Percentiles rank a stretch among this genome's conserved stretches.
Evolutionary conservation across 768 basidiomycete genomes (phyloP).

Genomic region (Hydnomerulius pinastri): DNA sequence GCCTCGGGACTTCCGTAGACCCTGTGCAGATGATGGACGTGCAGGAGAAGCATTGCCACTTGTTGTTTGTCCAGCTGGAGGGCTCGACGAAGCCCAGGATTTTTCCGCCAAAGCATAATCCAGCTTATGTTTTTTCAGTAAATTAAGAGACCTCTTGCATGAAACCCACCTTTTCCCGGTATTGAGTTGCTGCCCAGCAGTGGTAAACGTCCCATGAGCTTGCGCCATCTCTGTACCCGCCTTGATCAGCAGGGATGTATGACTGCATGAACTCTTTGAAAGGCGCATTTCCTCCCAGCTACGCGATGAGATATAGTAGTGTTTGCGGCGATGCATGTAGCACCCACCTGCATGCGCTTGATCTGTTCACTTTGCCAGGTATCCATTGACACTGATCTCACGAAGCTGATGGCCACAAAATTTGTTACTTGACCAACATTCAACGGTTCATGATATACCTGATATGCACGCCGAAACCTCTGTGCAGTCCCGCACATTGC

Average conservation of each 20-base stretch:
- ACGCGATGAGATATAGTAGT: slow-evolving; percentile 13
- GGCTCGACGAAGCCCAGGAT: slow-evolving; percentile 76
- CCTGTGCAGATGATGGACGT: slow-evolving; percentile 74
- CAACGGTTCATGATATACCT: slow-evolving; percentile 44
- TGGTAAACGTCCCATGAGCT: slow-evolving; percentile 81
- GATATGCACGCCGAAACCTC: slow-evolving; percentile 94
- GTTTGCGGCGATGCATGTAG: slow-evolving; percentile 4
- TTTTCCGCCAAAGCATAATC: slow-evolving; percentile 74
- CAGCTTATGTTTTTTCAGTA: slow-evolving; percentile 54
- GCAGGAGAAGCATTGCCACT: slow-evolving; percentile 45
- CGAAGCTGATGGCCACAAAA: slow-evolving; percentile 59
- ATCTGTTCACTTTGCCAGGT: slow-evolving; percentile 92
- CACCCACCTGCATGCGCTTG: slow-evolving; percentile 81
- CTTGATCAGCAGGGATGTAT: slow-evolving; percentile 65
- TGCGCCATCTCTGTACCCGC: slow-evolving; percentile 66
- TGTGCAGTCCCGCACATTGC: slow-evolving; percentile 81
- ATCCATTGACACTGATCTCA: slow-evolving; percentile 95
- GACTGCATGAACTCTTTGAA: slow-evolving; percentile 79
- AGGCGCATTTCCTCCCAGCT: slow-evolving; percentile 88
- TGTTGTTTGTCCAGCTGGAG: slow-evolving; percentile 50
- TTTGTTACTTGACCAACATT: background rate
- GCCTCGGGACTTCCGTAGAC: slow-evolving; percentile 85
- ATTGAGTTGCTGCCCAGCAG: slow-evolving; percentile 92
- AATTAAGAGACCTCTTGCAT: background rate
- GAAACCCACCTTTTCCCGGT: slow-evolving; percentile 79